Base-by-base conservation (phyloP, 2,329 filamentous ascomycete species). In the Mycogone perniciosa region DNA sequence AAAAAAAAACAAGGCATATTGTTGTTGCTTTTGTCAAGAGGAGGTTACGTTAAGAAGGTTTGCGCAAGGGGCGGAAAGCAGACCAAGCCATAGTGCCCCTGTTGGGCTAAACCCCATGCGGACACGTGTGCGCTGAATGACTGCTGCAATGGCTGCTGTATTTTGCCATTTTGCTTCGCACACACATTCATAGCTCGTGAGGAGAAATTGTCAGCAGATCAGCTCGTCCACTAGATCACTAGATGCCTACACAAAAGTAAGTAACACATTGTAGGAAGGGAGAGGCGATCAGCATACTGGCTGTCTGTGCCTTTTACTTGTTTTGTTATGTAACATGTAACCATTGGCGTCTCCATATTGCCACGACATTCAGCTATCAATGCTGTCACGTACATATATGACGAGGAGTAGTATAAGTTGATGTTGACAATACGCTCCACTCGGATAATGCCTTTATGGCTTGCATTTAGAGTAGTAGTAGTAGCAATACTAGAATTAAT, bases 1-100 rank as follows among this genome's bases (percentile, higher is more conserved):
- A 49, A 29, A 44, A 33, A 42, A 31, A 44, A 37, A 11, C 27
- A 33, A 40, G 13, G 38, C 43, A 38, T 31, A 42, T 51, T 39
- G 50, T 47, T 40, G 40, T 47, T 39, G 48, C 48, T 48, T 46
- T 52, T 44, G 40, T 44, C 46, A 35, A 40, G 50, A 48, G 39
- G 46, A 52, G 50, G 50, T 50, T 52, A 46, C 47, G 46, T 52
- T 44, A 50, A 20, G 50, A 49, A 37, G 40, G 44, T 48, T 39
- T 37, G 35, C 46, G 50, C 50, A 52, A 52, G 50, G 50, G 50
- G 46, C 31, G 44, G 37, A 35, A 33, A 49, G 27, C 33, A 37
- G 34, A 27, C 50, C 46, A 48, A 52, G 20, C 20, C 20, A 20
- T 20, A 41, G 31, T 10, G 30, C 42, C 46, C 46, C 20, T 47